Evolutionary conservation across 2,329 filamentous ascomycete genomes (phyloP), one percentile per base, ranked within the genome.

Genomic region (Tolypocladium inflatum): DNA sequence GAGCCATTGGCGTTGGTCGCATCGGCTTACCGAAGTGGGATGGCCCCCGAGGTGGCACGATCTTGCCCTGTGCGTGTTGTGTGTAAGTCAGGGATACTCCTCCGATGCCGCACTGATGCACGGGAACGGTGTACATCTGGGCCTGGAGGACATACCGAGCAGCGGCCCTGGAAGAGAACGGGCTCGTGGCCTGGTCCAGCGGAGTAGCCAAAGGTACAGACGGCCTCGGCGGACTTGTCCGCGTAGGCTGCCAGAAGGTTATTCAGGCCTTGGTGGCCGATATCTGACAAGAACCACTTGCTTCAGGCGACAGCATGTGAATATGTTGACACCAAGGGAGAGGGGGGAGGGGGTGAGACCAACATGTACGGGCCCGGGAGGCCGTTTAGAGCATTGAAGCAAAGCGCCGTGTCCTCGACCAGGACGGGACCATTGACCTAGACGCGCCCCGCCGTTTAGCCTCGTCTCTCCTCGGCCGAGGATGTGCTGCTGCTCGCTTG

Each of bases 331-430:
- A 52, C 60, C 9, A 58, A 54, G 39, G 19, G 57, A 56, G 41
- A 48, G 33, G 6, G 19, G 5, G 9, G 45, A 75, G 11, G 54
- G 19, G 33, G 30, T 21, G 23, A 30, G 26, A 41, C 58, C 19
- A 26, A 96, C 93, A 99, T 96, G 72, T 99, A 99, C 45, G 93
- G 91, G 1, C 94, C 94, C 2, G 94, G 94, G 37, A 99, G 80
- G n/a, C 91, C 92, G 59, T 89, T 85, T 61, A 97, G 82, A 23
- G 93, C 92, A 69, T 89, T 87, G 71, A 97, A 99, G 77, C 91
- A 95, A 54, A 99, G 80, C 64, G 91, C 91, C 19, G 94, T 99
- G 73, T 99, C 94, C 75, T 99, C 94, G 13, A 96, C 93, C 43
- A 99, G 80, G 10, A 97, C 94, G 4, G 95, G 92, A 1, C 91